Percentiles rank a stretch among this genome's conserved stretches.
Evolutionary conservation across 345 rosid species (phyloP).

Genomic region (Pistacia vera): DNA sequence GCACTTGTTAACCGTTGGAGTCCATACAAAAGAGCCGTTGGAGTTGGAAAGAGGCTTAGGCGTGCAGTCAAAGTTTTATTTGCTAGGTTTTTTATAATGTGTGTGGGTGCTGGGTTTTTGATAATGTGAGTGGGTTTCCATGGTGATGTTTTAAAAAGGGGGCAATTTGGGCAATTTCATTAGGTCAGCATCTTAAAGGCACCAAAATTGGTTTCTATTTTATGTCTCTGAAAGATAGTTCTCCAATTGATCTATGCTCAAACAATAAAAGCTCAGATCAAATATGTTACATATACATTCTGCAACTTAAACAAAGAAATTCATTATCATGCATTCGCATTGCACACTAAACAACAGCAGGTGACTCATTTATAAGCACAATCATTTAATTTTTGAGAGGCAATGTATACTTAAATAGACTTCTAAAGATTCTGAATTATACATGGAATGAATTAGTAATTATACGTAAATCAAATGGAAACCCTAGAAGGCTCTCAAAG

Average conservation of each 20-base stretch:
- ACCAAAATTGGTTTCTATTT: slow-evolving; percentile 2
- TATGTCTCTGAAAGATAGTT: neutral
- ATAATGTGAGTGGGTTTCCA: too few species aligned
- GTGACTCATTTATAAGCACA: neutral
- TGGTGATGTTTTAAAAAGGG: too few species aligned
- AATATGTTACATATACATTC: neutral
- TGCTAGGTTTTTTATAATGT: too few species aligned
- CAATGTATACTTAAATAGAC: neutral
- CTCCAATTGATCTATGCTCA: neutral
- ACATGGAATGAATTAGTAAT: neutral
- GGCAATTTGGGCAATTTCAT: too few species aligned
- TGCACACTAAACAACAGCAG: neutral
- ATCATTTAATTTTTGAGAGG: neutral
- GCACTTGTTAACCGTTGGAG: too few species aligned
- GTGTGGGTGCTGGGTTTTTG: too few species aligned
- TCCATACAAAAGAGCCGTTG: too few species aligned
- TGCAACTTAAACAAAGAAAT: neutral
- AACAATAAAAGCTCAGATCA: neutral
- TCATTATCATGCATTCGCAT: neutral
- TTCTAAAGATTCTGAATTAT: neutral
- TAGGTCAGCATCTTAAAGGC: neutral
- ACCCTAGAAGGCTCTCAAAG: neutral
- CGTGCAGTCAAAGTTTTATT: too few species aligned
- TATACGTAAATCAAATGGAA: neutral
- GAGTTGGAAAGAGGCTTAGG: too few species aligned